Evolutionary conservation across 2,329 filamentous ascomycete species (phyloP).

Genomic region (Aspergillus ibericus): DNA sequence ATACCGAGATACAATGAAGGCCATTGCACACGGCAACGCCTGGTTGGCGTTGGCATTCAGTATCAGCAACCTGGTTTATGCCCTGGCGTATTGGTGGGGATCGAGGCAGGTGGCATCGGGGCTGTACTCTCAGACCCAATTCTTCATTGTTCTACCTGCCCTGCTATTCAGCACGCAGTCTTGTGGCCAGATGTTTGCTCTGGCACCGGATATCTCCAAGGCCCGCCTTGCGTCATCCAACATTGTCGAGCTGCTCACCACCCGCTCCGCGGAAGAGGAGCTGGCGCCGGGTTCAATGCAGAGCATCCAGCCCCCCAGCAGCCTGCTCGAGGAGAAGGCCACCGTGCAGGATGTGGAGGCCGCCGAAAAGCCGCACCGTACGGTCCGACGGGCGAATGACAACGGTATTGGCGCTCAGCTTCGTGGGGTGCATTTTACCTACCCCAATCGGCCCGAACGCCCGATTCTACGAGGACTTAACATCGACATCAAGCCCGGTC

Average conservation of each 20-base stretch:
- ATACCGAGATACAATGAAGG: constrained; percentile 48
- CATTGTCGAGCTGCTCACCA: constrained; percentile 48
- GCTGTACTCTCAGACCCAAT: constrained; percentile 63
- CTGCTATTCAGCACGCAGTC: constrained; percentile 71
- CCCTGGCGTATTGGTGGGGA: constrained; percentile 79
- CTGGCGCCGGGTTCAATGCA: constrained; percentile 15
- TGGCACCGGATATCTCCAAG: constrained; percentile 69
- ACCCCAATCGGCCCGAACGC: constrained; percentile 62
- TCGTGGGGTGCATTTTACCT: constrained; percentile 62
- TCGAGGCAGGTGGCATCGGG: constrained; percentile 67
- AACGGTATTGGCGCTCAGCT: constrained; percentile 55
- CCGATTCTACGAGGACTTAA: constrained; percentile 58
- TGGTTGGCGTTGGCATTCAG: constrained; percentile 46
- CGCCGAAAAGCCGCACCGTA: constrained; percentile 6
- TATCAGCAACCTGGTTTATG: constrained; percentile 66
- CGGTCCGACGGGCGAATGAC: constrained; percentile 8
- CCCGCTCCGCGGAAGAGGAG: constrained; percentile 29
- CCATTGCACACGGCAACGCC: constrained; percentile 46
- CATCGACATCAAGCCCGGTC: constrained; percentile 58
- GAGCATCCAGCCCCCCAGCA: constrained; percentile 11
- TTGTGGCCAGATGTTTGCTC: constrained; percentile 71
- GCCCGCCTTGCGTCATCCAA: constrained; percentile 61
- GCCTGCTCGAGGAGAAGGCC: constrained; percentile 24
- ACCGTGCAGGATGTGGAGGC: constrained; percentile 22
- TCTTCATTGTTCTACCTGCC: constrained; percentile 71